Conservation (phyloP, 768 basidiomycete genomes). For the Mycena alexandri region DNA sequence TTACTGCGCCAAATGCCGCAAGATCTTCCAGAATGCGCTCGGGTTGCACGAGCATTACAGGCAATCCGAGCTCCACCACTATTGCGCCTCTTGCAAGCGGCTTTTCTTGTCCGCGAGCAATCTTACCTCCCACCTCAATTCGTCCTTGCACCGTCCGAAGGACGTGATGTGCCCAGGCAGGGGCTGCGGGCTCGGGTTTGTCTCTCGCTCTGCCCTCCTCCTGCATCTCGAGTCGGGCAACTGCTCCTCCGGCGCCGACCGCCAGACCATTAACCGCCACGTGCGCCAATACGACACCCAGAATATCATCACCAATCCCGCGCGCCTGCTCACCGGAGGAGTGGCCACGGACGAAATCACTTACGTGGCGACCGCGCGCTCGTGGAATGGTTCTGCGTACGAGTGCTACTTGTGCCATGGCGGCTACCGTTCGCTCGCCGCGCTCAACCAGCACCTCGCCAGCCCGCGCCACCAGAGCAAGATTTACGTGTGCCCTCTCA, state of each 20-base stretch:
- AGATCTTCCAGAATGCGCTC: constrained; percentile 53
- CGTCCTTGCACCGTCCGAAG: constrained; percentile 61
- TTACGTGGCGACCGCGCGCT: constrained; percentile 47
- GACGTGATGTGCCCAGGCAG: constrained; percentile 51
- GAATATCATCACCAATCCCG: constrained; percentile 68
- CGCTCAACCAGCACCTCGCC: constrained; percentile 72
- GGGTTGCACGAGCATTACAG: constrained; percentile 64
- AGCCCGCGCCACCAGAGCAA: constrained; percentile 70
- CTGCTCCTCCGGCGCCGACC: constrained; percentile 64
- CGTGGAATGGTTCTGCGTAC: constrained; percentile 63
- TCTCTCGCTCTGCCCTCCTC: constrained; percentile 66
- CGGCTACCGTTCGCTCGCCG: constrained; percentile 52
- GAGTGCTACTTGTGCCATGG: constrained; percentile 76
- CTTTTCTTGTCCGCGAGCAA: constrained; percentile 57
- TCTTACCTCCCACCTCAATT: constrained; percentile 63
- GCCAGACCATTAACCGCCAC: constrained; percentile 55
- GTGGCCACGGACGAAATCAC: constrained; percentile 33
- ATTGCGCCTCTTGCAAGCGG: constrained; percentile 60
- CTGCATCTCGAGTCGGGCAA: constrained; percentile 74
- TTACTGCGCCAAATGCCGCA: constrained; percentile 58
- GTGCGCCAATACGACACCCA: constrained; percentile 58
- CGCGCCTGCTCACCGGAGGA: constrained; percentile 59
- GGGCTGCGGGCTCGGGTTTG: constrained; percentile 62
- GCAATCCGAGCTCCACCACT: constrained; percentile 55
- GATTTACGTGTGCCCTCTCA: constrained; percentile 67